Evolutionary conservation across 1,284 basidiomycete genomes (phyloP).

Genomic region (Calocybe gambosa): DNA sequence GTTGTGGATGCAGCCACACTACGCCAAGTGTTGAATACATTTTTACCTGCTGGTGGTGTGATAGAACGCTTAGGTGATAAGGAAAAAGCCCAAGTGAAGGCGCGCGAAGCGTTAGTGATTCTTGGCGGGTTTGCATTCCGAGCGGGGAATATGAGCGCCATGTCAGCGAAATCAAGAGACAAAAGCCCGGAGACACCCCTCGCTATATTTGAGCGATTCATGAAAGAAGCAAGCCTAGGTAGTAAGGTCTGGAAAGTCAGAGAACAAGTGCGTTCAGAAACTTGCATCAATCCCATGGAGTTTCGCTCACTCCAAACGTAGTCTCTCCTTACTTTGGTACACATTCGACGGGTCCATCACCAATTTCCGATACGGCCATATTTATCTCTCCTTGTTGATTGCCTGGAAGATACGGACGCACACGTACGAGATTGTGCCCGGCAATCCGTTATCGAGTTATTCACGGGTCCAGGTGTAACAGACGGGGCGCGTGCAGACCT

Average conservation of each 20-base stretch:
- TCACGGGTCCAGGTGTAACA: slow-evolving; percentile 74
- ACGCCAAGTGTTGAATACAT: slow-evolving; percentile 58
- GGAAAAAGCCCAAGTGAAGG: slow-evolving; percentile 68
- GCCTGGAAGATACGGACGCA: slow-evolving; percentile 87
- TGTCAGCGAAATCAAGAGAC: slow-evolving; percentile 43
- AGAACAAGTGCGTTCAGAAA: slow-evolving; percentile 57
- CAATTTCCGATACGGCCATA: slow-evolving; percentile 83
- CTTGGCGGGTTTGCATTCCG: slow-evolving; percentile 70
- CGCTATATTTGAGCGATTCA: slow-evolving; percentile 68
- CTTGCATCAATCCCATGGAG: background rate
- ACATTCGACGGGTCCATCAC: slow-evolving; percentile 59
- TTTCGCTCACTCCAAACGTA: slow-evolving; percentile 22
- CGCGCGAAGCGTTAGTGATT: slow-evolving; percentile 67
- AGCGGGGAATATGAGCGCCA: slow-evolving; percentile 35
- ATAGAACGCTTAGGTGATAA: slow-evolving; percentile 82
- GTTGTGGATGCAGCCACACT: slow-evolving; percentile 51
- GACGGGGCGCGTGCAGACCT: slow-evolving; percentile 87
- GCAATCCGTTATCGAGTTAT: slow-evolving; percentile 76
- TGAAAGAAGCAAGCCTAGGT: slow-evolving; percentile 66
- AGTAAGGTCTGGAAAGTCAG: slow-evolving; percentile 81
- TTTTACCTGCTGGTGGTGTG: slow-evolving; percentile 69
- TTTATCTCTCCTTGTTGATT: slow-evolving; percentile 73
- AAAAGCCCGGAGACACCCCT: slow-evolving; percentile 76
- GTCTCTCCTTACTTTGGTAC: slow-evolving; percentile 62
- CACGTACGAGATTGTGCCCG: slow-evolving; percentile 84